Conservation (phyloP, 2,329 filamentous ascomycete genomes). For the Periconia sp. region DNA sequence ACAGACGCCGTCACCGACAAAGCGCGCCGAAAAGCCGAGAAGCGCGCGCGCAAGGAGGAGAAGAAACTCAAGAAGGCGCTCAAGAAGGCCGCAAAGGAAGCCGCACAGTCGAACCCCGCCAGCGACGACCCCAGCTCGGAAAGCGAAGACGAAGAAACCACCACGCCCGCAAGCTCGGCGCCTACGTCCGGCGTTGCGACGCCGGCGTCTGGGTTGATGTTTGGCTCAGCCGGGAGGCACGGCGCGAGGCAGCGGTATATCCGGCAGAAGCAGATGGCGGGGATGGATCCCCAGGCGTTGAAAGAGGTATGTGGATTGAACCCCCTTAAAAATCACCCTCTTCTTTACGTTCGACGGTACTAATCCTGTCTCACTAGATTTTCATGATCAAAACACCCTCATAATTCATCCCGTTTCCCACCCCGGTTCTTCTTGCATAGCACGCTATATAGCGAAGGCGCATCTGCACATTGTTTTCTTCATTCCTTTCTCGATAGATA, state of each 20-base stretch:
- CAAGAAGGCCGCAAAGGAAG: conserved; percentile 48
- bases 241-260: conserved; percentile 80
- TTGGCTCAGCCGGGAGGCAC: conserved; percentile 62
- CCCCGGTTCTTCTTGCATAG: conserved; percentile 26
- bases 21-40: conserved; percentile 44
- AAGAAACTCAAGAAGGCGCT: conserved; percentile 54
- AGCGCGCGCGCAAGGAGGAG: conserved; percentile 47
- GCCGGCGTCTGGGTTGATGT: conserved; percentile 47
- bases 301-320: conserved; percentile 67
- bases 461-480: conserved; percentile 13
- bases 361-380: conserved; percentile 21
- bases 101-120: conserved; percentile 26
- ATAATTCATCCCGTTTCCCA: conserved; percentile 5
- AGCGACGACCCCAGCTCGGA: conserved; percentile 28
- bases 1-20: conserved; percentile 48
- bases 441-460: conserved; percentile 9
- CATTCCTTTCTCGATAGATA: too few species aligned
- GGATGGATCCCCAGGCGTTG: conserved; percentile 77
- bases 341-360: neutral
- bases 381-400: conserved; percentile 42
- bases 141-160: conserved; percentile 31
- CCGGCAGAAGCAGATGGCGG: conserved; percentile 81
- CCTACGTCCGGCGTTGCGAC: conserved; percentile 47
- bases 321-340: too few species aligned
- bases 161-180: conserved; percentile 25